These are phyloP conservation scores for Massarina eburnea DNA, from an alignment of 2,329 filamentous ascomycete genomes.

Conservation along the genomic window DNA sequence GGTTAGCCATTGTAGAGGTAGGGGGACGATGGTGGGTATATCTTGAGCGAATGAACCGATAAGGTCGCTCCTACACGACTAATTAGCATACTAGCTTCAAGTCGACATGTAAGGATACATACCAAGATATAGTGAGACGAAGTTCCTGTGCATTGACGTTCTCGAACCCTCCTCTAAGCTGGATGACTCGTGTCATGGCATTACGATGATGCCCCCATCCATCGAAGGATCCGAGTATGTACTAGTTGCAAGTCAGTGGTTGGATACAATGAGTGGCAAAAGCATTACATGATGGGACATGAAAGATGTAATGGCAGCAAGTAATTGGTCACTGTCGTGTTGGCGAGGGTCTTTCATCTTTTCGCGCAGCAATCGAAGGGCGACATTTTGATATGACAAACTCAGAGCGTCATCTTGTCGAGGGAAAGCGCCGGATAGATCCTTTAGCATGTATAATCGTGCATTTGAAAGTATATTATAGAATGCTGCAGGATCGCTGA, in stretches of 20 bases:
- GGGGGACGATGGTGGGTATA: slow-evolving; percentile 23
- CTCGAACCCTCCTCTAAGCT: slow-evolving; percentile 25
- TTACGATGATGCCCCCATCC: slow-evolving; percentile 26
- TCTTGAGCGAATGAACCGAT: slow-evolving; percentile 32
- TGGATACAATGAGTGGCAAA: neutral
- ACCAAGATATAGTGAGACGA: slow-evolving; percentile 34
- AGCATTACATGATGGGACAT: slow-evolving; percentile 31
- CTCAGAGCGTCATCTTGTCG: slow-evolving; percentile 23
- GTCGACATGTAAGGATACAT: neutral
- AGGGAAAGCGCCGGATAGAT: slow-evolving; percentile 19
- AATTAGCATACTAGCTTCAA: slow-evolving; percentile 7
- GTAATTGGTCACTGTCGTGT: slow-evolving; percentile 23
- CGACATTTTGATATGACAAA: slow-evolving; percentile 24
- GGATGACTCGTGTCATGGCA: slow-evolving; percentile 25
- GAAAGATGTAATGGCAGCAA: slow-evolving; percentile 23
- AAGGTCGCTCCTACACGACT: slow-evolving; percentile 26
- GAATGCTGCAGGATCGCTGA: slow-evolving; percentile 23
- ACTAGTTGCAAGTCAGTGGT: slow-evolving; percentile 7
- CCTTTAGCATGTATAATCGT: slow-evolving; percentile 26
- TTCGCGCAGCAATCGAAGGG: slow-evolving; percentile 19
- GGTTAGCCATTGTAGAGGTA: slow-evolving; percentile 24
- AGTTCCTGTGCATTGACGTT: slow-evolving; percentile 23
- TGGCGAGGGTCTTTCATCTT: slow-evolving; percentile 22
- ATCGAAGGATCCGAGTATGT: slow-evolving; percentile 19
- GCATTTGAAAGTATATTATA: slow-evolving; percentile 31